Evolutionary conservation across 441 rosid genomes (phyloP), one percentile per base, ranked within the genome.

Genomic region (Codiaeum variegatum): DNA sequence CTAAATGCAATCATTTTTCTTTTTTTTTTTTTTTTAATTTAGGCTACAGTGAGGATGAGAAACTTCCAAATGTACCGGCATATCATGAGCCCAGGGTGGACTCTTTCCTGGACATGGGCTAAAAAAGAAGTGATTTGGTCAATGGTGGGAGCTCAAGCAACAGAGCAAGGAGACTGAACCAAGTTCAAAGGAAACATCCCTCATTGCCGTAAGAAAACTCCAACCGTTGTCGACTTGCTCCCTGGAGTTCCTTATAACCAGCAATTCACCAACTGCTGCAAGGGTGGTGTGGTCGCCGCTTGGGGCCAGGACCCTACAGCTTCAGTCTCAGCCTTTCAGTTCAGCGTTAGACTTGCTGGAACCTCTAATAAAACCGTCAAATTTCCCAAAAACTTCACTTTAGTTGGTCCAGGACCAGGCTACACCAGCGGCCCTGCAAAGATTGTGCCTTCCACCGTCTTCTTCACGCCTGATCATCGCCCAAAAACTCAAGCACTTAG

Each of bases 391-490:
- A 94, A 94, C 83, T 92, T 94, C 82, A 92, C 97, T 28, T 75
- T 92, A 71, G 89, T 89, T 34, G 97, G 94, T 66, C 97, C 95
- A 0, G 97, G 97, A 19, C 93, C 85, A 13, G 98, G 98, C 8
- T 94, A 94, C 85, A 88, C 95, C 62, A 92, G 98, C n/a, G 95
- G 97, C 24, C 97, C 95, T 56, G 97, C 97, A 62, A 92, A 85
- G 76, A 74, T 88, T 40, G 97, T 92, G 63, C 93, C 95, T 13
- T 83, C 95, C 32, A 88, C 95, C 0, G 73, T 36, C 55, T 92
- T 90, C 81, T 81, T 89, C 65, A 81, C 92, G n/a, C 58, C 90
- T 10, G 97, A 89, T 70, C 84, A 78, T 60, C 82, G 95, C 9
- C 67, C 97, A 69, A 89, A 88, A 73, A 88, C 97, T 44, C 98